Base-by-base conservation (phyloP, 257 asterid genomes). In the Forsythia viridissima region DNA sequence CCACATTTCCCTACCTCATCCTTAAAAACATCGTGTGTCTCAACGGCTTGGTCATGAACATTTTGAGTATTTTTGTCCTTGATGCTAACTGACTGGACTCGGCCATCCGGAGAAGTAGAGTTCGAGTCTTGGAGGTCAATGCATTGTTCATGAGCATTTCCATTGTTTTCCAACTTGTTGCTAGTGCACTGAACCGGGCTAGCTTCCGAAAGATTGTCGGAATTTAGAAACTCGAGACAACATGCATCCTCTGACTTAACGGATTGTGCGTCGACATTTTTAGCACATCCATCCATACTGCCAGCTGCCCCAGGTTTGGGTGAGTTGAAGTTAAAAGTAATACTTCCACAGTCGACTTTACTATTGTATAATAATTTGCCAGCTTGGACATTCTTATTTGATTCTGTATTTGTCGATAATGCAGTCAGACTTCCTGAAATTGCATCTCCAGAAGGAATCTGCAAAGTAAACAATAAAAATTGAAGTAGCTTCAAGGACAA, bases 271-370 rank as follows among this genome's bases (percentile, higher is more conserved):
- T 77, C 71, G 51, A 44, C 43, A 21, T 42, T 48, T 73, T 87
- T 85, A 34, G 78, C 72, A 46, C 38, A 51, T 48, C 38, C 77
- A 6, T 77, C 78, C 24, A 44, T 73, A 77, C 24, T 30, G 63
- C 65, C 78, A 36, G 70, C 76, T 21, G 61, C 37, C 44, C 42
- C 77, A 11, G 83, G 74, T 38, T 82, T 74, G 41, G 78, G 63
- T 70, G 89, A 66, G 76, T 84, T 81, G 84, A 92, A 87, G 79
- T 88, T 89, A 40, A 85, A 92, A 36, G 89, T 91, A 69, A 83
- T 89, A 81, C 85, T 79, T 59, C 85, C 83, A 6, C 68, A 75
- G 78, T 83, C 91, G 81, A 87, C 91, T 39, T 85, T 78, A 74
- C 91, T 85, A 55, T 88, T 76, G 74, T 85, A 77, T n/a, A 1